Evolutionary conservation across 805 yeast genomes (phyloP).

Genomic region (Saccharomycopsis vini): DNA sequence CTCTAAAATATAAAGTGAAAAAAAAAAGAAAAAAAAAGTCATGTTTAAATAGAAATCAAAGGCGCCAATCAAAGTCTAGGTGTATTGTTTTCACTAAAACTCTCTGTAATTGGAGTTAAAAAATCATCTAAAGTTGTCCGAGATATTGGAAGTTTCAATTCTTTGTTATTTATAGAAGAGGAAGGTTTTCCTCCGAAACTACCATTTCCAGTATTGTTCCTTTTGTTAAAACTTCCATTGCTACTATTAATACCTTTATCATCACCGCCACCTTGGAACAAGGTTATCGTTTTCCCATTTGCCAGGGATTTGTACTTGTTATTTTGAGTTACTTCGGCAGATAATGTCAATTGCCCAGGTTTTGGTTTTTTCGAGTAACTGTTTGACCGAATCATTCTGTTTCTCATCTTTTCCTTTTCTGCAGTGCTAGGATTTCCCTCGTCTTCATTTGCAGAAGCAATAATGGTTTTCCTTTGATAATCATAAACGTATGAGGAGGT

Average conservation of each 20-base stretch:
- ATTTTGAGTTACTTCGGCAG: background rate
- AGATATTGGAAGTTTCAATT: too few relatives aligned
- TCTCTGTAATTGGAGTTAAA: constrained; percentile 16
- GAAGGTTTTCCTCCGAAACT: too few relatives aligned
- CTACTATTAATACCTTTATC: too few relatives aligned
- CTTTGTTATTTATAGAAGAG: too few relatives aligned
- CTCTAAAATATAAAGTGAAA: too few relatives aligned
- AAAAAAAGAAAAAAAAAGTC: too few relatives aligned
- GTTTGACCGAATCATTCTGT: constrained; percentile 16
- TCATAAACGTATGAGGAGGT: constrained; percentile 11
- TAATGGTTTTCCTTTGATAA: background rate
- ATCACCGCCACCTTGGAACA: constrained; percentile 3
- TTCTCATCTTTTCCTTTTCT: background rate
- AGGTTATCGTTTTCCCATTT: constrained; percentile 11
- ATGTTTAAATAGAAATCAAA: too few relatives aligned
- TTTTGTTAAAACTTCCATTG: background rate
- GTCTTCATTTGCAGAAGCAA: background rate
- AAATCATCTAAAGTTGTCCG: constrained; percentile 1
- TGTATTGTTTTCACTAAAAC: constrained; percentile 5
- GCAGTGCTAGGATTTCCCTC: background rate
- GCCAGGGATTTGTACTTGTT: constrained; percentile 1
- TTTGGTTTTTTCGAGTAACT: constrained; percentile 17
- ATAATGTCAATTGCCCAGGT: constrained; percentile 4
- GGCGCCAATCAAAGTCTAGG: too few relatives aligned
- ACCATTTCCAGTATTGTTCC: too few relatives aligned